Evolutionary conservation across 306 rosid genomes (phyloP), one percentile per base, ranked within the genome.

Genomic region (Carpinus fangiana): DNA sequence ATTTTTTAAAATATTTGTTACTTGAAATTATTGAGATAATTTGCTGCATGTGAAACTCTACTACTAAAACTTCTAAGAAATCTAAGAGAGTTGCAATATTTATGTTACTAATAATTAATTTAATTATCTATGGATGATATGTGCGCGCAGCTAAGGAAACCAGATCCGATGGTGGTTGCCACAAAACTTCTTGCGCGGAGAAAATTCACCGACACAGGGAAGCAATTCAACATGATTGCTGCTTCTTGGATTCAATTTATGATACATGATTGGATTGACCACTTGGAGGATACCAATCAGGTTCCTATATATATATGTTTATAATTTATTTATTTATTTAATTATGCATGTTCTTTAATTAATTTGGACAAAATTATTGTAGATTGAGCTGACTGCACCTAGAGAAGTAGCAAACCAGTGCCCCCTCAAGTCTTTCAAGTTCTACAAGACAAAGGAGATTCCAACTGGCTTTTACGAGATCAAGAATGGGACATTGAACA

Each of bases 201-300:
- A 72, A 84, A 68, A 5, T 79, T 53, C 23, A 86, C 79, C 59
- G 90, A 87, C 78, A 90, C 87, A 0, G 93, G 83, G 8, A 90
- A 90, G 52, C 91, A 90, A 74, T 90, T 90, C 79, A 90, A 90
- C 70, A 28, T 90, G 45, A 80, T 90, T 3, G 91, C 93, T n/a
- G 88, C 90, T 66, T 87, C 93, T 77, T 90, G 91, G 93, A 84
- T 87, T 82, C 91, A 90, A 48, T 87, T 90, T 54, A 90, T 90
- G 93, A 84, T 90, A 6, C 91, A 90, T 56, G 93, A 90, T 57
- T 90, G 91, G 91, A 68, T 86, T 14, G 90, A 87, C 86, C 93
- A 90, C 70, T 41, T 90, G 2, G 93, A 90, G 41, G 90, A 84
- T 43, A 84, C 90, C 38, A 31, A 84, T 0, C 93, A 87, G 86